Base-by-base conservation (phyloP, 2,329 filamentous ascomycete species). In the Trichoderma polysporum region DNA sequence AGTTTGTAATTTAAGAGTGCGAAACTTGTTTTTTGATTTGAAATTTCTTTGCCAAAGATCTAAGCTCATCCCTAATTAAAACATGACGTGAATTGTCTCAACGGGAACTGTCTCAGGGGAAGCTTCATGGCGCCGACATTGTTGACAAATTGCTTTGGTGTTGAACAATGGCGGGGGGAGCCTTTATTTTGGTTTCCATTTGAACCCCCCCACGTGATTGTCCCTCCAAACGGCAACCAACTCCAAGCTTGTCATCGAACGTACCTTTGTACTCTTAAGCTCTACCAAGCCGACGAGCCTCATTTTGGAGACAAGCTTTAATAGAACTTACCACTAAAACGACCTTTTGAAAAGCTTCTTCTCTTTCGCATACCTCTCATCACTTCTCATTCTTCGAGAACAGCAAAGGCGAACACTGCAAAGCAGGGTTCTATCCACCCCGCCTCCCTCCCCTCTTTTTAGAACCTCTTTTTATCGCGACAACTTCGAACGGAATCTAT, bases 131-230 rank as follows among this genome's bases (percentile, higher is more conserved):
- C 39, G 37, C 33, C 22, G 52, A 37, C 35, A 45, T 39, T 58
- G 37, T 56, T 50, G 33, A 22, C 7, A 31, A n/a, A 17, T 25
- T 56, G 31, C 29, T 56, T 47, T 47, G 19, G 45, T 27, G 22
- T 61, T 52, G 59, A 22, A 25, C n/a, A n/a, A 22, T 63, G 49
- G 49, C 35, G 47, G 60, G 59, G 60, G 15, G n/a, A n/a, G n/a
- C n/a, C n/a, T n/a, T n/a, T n/a, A n/a, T n/a, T n/a, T n/a, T n/a
- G n/a, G n/a, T n/a, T 60, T 53, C n/a, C 17, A 8, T 10, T 33
- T 17, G 29, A 66, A n/a, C n/a, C n/a, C n/a, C 22, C 63, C 63
- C 63, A 66, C 63, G 63, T 66, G 63, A 66, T 66, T 66, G n/a
- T 41, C 22, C 22, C 12, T 45, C 8, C 12, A 3, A 45, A 27